Conservation (phyloP, 2,329 filamentous ascomycete species). For the Cercospora beticola region DNA sequence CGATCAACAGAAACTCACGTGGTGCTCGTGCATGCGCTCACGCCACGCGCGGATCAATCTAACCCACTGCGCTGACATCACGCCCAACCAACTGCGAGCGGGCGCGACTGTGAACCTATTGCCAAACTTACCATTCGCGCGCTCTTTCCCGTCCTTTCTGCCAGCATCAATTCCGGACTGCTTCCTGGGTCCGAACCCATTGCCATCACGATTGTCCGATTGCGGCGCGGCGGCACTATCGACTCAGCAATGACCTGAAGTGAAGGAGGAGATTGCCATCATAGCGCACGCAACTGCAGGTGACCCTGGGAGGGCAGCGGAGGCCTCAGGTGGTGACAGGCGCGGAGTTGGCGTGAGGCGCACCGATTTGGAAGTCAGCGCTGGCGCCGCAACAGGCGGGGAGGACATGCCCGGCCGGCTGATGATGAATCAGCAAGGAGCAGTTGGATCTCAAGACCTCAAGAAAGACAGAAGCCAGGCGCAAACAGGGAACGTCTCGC, state of each 20-base stretch:
- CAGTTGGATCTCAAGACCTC: conserved; percentile 38
- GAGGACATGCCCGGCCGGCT: conserved; percentile 50
- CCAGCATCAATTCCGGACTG: background rate
- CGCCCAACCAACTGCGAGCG: conserved; percentile 2
- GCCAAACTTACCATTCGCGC: background rate
- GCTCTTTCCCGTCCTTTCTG: background rate
- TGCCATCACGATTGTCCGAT: background rate
- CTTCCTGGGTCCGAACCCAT: background rate
- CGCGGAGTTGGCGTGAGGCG: conserved; percentile 19
- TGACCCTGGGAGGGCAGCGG: conserved; percentile 20
- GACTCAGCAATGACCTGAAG: conserved; percentile 27
- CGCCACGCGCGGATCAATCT: background rate
- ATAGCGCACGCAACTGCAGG: conserved; percentile 31
- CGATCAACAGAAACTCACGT: background rate
- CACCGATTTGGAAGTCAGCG: background rate
- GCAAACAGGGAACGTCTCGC: conserved; percentile 24
- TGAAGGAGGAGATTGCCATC: conserved; percentile 21
- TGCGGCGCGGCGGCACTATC: conserved; percentile 1
- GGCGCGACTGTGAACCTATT: conserved; percentile 2
- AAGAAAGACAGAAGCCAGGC: conserved; percentile 36
- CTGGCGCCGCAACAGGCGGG: conserved; percentile 20
- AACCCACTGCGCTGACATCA: conserved; percentile 1
- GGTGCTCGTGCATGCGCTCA: background rate
- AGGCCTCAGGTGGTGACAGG: conserved; percentile 24
- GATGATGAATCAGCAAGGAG: conserved; percentile 49